Evolutionary conservation across 2,329 filamentous ascomycete species (phyloP).

Genomic region (Knufia fluminis): DNA sequence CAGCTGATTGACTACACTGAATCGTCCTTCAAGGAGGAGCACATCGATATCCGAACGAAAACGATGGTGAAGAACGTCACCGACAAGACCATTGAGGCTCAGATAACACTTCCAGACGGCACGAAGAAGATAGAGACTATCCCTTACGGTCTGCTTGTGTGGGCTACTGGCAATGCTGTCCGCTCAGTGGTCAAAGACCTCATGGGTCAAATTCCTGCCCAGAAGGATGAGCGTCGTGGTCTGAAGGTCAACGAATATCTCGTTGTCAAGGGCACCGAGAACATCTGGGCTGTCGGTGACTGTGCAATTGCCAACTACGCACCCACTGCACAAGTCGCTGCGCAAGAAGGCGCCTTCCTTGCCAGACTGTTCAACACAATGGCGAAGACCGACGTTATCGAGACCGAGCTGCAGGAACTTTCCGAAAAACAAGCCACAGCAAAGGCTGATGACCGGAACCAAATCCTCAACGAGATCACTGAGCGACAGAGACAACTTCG

Average conservation of each 20-base stretch:
- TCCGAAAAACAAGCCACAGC: conserved; percentile 58
- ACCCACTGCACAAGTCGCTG: conserved; percentile 90
- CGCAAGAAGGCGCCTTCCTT: conserved; percentile 91
- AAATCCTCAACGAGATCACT: conserved; percentile 66
- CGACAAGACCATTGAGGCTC: conserved; percentile 84
- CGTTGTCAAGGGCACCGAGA: conserved; percentile 91
- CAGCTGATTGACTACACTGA: conserved; percentile 99
- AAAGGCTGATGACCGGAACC: conserved; percentile 50
- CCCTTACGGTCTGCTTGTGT: conserved; percentile 91
- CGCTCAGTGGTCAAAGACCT: conserved; percentile 84
- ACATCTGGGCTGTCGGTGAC: conserved; percentile 97
- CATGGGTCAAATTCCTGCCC: conserved; percentile 82
- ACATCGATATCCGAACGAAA: conserved; percentile 94
- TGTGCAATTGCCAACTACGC: conserved; percentile 97
- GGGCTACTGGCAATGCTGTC: conserved; percentile 94
- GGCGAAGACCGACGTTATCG: conserved; percentile 83
- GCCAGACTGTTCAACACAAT: conserved; percentile 97
- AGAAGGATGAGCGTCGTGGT: conserved; percentile 89
- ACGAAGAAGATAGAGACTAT: conserved; percentile 72
- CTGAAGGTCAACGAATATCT: conserved; percentile 98
- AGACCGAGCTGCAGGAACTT: conserved; percentile 63
- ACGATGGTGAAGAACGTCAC: conserved; percentile 98
- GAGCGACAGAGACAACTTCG: conserved; percentile 75
- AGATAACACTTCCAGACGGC: conserved; percentile 71
- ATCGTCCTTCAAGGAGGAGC: conserved; percentile 97